Percentiles rank a stretch among this genome's conserved stretches.
phyloP scores from a whole-genome alignment of 768 basidiomycete species.

The Boletus sp. region DNA sequence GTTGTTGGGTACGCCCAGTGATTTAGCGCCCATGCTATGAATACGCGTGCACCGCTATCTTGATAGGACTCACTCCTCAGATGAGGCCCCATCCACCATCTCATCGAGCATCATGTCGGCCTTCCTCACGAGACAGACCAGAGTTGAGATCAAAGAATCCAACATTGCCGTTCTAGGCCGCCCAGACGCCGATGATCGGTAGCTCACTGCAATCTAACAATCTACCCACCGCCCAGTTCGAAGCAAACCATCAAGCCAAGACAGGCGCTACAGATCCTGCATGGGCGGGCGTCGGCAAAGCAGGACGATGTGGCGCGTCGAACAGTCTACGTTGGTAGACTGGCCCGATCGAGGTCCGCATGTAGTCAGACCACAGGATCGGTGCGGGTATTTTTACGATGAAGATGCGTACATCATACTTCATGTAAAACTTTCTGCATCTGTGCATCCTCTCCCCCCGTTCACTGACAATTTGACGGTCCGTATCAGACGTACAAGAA shows the following conservation, averaged over 20 bases:
- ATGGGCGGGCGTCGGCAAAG: constrained; percentile 47
- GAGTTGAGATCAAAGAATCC: constrained; percentile 55
- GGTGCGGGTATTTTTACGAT: constrained; percentile 54
- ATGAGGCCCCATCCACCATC: background rate
- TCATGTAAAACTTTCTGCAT: constrained; percentile 39
- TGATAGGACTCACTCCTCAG: background rate
- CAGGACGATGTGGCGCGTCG: constrained; percentile 55
- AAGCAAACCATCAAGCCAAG: constrained; percentile 49
- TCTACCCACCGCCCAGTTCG: constrained; percentile 19
- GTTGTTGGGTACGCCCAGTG: background rate
- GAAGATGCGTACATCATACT: constrained; percentile 67
- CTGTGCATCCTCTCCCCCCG: background rate
- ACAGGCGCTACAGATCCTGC: constrained; percentile 46
- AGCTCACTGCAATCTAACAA: background rate
- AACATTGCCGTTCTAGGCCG: constrained; percentile 58
- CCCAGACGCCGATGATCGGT: constrained; percentile 39
- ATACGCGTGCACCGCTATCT: constrained; percentile 15
- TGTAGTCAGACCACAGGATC: constrained; percentile 24
- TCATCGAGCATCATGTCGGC: constrained; percentile 6
- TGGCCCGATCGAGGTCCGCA: constrained; percentile 7
- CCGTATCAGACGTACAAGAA: constrained; percentile 51
- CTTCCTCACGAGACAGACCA: constrained; percentile 5
- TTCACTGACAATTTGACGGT: background rate
- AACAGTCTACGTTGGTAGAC: constrained; percentile 48
- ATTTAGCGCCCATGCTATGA: constrained; percentile 9